A percentile compares a stretch with the other conserved stretches of the same genome.
Evolutionary conservation across 2,329 filamentous ascomycete species (phyloP).

Genomic region (Diplodia scrobiculata): DNA sequence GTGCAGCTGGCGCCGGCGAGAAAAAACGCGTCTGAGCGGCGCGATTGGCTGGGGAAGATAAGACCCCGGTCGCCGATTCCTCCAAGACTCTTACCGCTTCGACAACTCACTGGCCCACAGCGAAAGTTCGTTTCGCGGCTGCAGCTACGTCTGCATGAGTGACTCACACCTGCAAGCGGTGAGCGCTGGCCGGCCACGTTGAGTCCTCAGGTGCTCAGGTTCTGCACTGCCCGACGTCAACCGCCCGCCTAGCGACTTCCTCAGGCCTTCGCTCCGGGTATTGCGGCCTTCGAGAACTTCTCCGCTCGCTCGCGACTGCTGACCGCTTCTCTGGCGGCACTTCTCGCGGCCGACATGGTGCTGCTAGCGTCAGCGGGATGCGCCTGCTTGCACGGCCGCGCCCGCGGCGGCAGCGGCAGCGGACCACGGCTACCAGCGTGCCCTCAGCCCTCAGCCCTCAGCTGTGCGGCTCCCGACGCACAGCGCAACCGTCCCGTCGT

Average conservation of each 20-base stretch:
- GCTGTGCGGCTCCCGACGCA: not conserved
- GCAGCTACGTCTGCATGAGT: conserved; percentile 24
- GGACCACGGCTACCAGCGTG: conserved; percentile 13
- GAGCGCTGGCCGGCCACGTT: conserved; percentile 23
- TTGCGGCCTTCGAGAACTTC: conserved; percentile 10
- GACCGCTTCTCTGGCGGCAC: conserved; percentile 19
- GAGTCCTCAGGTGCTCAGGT: conserved; percentile 11
- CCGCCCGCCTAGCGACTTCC: not conserved
- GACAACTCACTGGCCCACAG: conserved; percentile 29
- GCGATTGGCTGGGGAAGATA: conserved; percentile 18
- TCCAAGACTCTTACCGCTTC: conserved; percentile 24
- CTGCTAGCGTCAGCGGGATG: conserved; percentile 3
- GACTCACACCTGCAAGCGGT: conserved; percentile 28
- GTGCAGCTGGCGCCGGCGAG: conserved; percentile 18
- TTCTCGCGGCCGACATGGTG: conserved; percentile 6
- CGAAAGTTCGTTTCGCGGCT: conserved; percentile 27
- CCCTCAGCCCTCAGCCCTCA: not conserved
- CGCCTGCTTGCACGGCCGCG: conserved; percentile 1
- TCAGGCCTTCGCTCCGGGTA: conserved; percentile 9
- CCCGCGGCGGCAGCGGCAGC: not conserved
- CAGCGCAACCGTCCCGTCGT: too few relatives aligned
- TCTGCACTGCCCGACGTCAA: conserved; percentile 3
- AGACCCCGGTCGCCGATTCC: conserved; percentile 8
- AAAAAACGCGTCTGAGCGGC: conserved; percentile 10
- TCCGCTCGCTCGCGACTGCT: not conserved